phyloP scores from a whole-genome alignment of 352 stramenopile genomes.

The Phytophthora kernoviae region DNA sequence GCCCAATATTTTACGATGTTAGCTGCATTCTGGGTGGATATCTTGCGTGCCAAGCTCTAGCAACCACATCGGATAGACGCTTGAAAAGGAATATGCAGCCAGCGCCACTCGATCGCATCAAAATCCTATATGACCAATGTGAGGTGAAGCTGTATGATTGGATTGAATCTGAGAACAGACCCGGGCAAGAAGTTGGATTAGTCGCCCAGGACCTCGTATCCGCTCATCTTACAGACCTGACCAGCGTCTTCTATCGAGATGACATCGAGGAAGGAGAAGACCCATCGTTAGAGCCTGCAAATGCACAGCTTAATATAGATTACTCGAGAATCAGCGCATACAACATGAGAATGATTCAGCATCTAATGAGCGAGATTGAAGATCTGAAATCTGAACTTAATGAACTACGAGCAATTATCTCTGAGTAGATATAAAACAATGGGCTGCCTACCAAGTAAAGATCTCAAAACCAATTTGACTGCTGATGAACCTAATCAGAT shows the following conservation, averaged over 20 bases:
- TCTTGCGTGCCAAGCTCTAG: neutral
- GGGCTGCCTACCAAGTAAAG: too few relatives aligned
- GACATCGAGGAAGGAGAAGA: slow-evolving; percentile 11
- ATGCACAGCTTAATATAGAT: slow-evolving; percentile 9
- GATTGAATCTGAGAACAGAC: slow-evolving; percentile 8
- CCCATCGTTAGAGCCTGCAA: slow-evolving; percentile 3
- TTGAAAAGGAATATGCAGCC: slow-evolving; percentile 1
- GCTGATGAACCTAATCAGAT: too few relatives aligned
- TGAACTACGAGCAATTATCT: slow-evolving; percentile 1
- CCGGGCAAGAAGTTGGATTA: slow-evolving; percentile 11
- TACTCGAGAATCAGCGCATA: too few relatives aligned
- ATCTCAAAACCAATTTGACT: too few relatives aligned
- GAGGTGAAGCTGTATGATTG: slow-evolving; percentile 12
- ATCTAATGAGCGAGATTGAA: neutral
- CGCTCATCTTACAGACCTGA: slow-evolving; percentile 7
- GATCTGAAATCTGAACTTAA: neutral
- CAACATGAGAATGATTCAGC: too few relatives aligned
- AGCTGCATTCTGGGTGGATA: neutral
- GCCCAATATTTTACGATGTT: neutral
- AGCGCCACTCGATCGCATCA: slow-evolving; percentile 1
- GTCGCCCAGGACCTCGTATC: slow-evolving; percentile 16
- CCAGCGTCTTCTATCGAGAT: slow-evolving; percentile 11
- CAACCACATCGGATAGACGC: neutral
- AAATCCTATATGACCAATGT: too few relatives aligned
- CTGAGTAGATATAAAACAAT: slow-evolving; percentile 16